Evolutionary conservation across 257 asterid genomes (phyloP), one percentile per base, ranked within the genome.

Genomic region (Agastache rugosa): DNA sequence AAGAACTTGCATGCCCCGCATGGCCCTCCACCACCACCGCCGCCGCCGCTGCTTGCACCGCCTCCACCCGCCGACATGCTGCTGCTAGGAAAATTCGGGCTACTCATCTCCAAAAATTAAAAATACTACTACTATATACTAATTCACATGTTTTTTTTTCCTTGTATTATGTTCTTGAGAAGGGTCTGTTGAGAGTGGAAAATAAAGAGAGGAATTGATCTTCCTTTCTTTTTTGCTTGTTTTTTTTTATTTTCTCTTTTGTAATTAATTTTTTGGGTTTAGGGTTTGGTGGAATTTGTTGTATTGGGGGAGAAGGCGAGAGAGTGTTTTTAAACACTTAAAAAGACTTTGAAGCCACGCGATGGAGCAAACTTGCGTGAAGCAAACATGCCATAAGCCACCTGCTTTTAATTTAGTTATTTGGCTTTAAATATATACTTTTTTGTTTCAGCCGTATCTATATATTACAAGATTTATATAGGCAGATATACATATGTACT

Each of bases 1-100:
- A 91, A 81, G 76, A 91, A 91, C 84, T 91, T 91, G 89, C 97
- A 91, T 75, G 97, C 97, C 58, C 97, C 97, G 59, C 97, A 91
- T 31, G 97, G 97, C 23, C 97, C 97, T 0, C 88, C 85, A 0
- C 88, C 83, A 0, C 34, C 34, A 29, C 34, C 34, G 0, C 34
- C 34, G 5, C 34, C 29, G 29, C 29, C 34, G 34, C 34, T 3
- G 34, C 34, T 29, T 29, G 34, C 5, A 29, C 96, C 81, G 4
- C 79, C 80, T 3, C 72, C 47, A 0, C 69, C 71, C 16, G 20
- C 66, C 68, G 3, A 25, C 51, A 64, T 66, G 41, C 81, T 54
- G 16, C 82, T 64, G 73, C 77, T 72, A 14, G 78, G 53, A 1
- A 82, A 76, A 62, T 77, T 90, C 1, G 74, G 54, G 42, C 60